Conservation (phyloP, 169 alveolate genomes). For the Cryptosporidium muris region DNA sequence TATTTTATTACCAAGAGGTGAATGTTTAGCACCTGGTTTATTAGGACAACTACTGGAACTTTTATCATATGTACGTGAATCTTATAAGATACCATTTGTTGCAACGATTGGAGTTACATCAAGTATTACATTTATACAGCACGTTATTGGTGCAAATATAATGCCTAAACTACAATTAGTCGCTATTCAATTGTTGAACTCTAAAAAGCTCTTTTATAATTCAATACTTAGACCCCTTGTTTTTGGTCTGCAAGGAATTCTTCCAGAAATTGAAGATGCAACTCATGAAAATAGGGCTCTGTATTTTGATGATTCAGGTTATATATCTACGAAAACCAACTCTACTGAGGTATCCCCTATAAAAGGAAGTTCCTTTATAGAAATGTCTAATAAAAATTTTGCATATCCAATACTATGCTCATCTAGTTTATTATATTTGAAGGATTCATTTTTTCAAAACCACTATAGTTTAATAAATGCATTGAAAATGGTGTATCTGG, state of each 20-base stretch:
- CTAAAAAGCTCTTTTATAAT: constrained; percentile 15
- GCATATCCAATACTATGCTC: constrained; percentile 4
- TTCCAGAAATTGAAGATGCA: background rate
- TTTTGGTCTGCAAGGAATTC: background rate
- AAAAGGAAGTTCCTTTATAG: too few species aligned
- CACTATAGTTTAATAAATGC: constrained; percentile 24
- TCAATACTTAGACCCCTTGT: constrained; percentile 29
- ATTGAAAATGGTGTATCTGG: constrained; percentile 7
- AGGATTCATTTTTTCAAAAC: constrained; percentile 61
- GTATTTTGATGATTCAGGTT: background rate
- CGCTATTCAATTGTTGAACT: constrained; percentile 21
- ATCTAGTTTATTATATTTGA: background rate
- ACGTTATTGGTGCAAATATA: constrained; percentile 11
- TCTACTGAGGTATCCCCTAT: too few species aligned
- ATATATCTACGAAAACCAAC: too few species aligned
- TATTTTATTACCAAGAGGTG: constrained; percentile 26
- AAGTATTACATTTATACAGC: constrained; percentile 4
- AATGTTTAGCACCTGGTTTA: constrained; percentile 18
- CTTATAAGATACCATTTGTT: constrained; percentile 37
- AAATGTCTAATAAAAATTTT: background rate
- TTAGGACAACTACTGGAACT: constrained; percentile 33
- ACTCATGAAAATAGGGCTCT: background rate
- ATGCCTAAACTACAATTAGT: constrained; percentile 12
- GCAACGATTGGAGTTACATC: constrained; percentile 35
- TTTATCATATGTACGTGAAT: constrained; percentile 6